Conservation (phyloP, 352 stramenopile species). For the Phytophthora ohioensis region DNA sequence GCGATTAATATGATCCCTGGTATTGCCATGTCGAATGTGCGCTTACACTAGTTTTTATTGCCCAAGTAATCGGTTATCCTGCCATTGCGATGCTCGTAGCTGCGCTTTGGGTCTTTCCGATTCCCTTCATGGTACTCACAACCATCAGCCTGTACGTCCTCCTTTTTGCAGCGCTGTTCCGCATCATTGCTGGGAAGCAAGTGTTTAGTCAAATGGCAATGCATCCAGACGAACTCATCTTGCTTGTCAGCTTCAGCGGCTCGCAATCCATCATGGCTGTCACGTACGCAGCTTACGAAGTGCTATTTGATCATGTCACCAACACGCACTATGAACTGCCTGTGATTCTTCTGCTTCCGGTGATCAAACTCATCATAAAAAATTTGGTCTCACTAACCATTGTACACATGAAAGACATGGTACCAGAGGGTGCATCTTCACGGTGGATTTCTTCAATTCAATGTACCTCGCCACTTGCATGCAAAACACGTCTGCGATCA, state of each 20-base stretch:
- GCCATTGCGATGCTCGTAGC: constrained; percentile 25
- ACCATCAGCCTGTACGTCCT: constrained; percentile 26
- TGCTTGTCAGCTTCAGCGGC: constrained; percentile 26
- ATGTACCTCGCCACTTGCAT: constrained; percentile 53
- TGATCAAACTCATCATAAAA: constrained; percentile 49
- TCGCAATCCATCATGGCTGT: constrained; percentile 28
- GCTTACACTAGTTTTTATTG: constrained; percentile 14
- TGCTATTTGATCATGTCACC: constrained; percentile 22
- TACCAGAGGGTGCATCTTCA: constrained; percentile 48
- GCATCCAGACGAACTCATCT: constrained; percentile 22
- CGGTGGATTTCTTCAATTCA: constrained; percentile 52
- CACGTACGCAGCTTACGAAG: constrained; percentile 22
- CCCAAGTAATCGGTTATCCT: constrained; percentile 14
- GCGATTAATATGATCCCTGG: constrained; percentile 32
- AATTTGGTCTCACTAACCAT: constrained; percentile 36
- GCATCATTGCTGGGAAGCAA: constrained; percentile 25
- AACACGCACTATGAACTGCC: constrained; percentile 25
- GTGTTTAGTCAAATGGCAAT: constrained; percentile 12
- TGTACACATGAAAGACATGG: constrained; percentile 33
- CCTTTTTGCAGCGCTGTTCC: constrained; percentile 23
- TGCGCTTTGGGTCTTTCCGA: constrained; percentile 32
- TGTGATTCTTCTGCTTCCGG: constrained; percentile 31
- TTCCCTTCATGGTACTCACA: constrained; percentile 35
- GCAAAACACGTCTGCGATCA: constrained; percentile 47
- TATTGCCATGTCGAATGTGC: constrained; percentile 10